Evolutionary conservation across 2,329 filamentous ascomycete species (phyloP).

Genomic region (Penicillium rolfsii): DNA sequence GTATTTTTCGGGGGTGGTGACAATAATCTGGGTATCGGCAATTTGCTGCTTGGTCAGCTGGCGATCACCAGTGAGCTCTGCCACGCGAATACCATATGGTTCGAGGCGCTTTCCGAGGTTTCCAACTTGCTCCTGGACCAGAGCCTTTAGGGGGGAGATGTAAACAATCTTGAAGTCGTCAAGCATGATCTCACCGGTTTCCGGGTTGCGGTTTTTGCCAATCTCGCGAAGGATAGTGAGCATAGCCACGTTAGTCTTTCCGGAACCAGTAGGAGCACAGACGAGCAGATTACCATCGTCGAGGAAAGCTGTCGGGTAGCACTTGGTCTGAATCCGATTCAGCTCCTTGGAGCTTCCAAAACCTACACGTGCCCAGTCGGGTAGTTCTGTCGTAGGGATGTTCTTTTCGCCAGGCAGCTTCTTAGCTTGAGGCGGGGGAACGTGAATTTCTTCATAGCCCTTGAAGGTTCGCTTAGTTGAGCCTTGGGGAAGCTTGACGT

Average conservation of each 20-base stretch:
- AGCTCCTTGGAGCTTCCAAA: slow-evolving; percentile 85
- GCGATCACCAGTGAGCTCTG: slow-evolving; percentile 95
- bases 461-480: slow-evolving; percentile 96
- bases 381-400: slow-evolving; percentile 83
- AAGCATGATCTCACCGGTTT: slow-evolving; percentile 90
- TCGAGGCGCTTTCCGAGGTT: slow-evolving; percentile 93
- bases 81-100: slow-evolving; percentile 86
- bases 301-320: slow-evolving; percentile 85
- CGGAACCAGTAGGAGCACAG: slow-evolving; percentile 94
- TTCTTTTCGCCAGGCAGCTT: slow-evolving; percentile 77
- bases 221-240: slow-evolving; percentile 93
- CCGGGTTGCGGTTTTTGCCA: slow-evolving; percentile 86
- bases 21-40: slow-evolving; percentile 94
- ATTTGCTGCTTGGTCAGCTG: slow-evolving; percentile 99
- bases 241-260: slow-evolving; percentile 99
- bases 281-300: slow-evolving; percentile 98
- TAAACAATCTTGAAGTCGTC: slow-evolving; percentile 99
- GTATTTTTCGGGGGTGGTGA: slow-evolving; percentile 98
- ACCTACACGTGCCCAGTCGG: slow-evolving; percentile 85
- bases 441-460: slow-evolving; percentile 97
- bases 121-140: slow-evolving; percentile 97
- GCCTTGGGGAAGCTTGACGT: slow-evolving; percentile 88
- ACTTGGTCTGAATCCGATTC: slow-evolving; percentile 94
- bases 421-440: slow-evolving; percentile 87
- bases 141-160: slow-evolving; percentile 90